These are phyloP conservation scores for Scytalidium lignicola DNA, from an alignment of 2,329 filamentous ascomycete species.

Conservation along the genomic window DNA sequence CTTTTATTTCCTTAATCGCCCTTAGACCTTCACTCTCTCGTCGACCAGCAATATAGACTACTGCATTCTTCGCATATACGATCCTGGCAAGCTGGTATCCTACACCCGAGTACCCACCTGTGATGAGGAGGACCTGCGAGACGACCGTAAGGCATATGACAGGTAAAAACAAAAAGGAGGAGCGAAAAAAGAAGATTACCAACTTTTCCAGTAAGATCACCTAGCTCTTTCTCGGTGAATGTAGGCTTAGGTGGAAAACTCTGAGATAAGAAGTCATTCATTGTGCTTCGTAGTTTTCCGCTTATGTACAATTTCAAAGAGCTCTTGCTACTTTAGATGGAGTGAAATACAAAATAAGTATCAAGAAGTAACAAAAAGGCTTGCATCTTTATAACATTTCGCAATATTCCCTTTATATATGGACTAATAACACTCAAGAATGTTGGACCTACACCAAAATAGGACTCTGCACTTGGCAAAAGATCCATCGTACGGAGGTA, in stretches of 20 bases:
- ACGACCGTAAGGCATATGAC: too few relatives aligned
- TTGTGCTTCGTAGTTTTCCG: background rate
- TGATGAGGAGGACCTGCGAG: constrained; percentile 27
- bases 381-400: too few relatives aligned
- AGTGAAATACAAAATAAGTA: too few relatives aligned
- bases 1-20: constrained; percentile 33
- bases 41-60: constrained; percentile 36
- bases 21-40: constrained; percentile 29
- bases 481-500: too few relatives aligned
- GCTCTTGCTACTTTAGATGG: too few relatives aligned
- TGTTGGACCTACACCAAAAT: too few relatives aligned
- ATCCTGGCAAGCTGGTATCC: constrained; percentile 31
- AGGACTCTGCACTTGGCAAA: too few relatives aligned
- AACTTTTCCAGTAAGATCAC: constrained; percentile 23
- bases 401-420: too few relatives aligned
- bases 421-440: too few relatives aligned
- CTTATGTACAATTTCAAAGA: too few relatives aligned
- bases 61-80: constrained; percentile 34
- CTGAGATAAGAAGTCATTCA: background rate
- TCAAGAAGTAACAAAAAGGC: too few relatives aligned
- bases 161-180: too few relatives aligned
- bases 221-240: constrained; percentile 33
- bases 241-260: constrained; percentile 29
- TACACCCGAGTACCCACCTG: constrained; percentile 29
- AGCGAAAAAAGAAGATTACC: background rate